These are phyloP conservation scores for Excoecaria cochinchinensis DNA, from an alignment of 345 rosid genomes.

Conservation along the genomic window DNA sequence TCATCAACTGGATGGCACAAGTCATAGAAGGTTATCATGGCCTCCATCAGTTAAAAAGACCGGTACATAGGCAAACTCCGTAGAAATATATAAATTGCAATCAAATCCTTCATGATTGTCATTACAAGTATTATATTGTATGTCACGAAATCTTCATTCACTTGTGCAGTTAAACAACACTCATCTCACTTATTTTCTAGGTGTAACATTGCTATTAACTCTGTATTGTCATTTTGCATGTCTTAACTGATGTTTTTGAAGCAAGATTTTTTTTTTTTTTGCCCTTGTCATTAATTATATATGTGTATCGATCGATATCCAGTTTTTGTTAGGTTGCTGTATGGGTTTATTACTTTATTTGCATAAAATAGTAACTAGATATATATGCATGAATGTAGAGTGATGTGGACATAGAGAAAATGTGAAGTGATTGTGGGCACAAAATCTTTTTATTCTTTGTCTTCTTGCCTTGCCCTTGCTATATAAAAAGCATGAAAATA, in stretches of 20 bases:
- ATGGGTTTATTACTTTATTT: too few species aligned
- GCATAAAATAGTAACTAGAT: too few species aligned
- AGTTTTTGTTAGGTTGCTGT: too few species aligned
- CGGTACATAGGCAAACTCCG: constrained; percentile 17
- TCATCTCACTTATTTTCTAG: background rate
- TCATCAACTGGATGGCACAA: constrained; percentile 41
- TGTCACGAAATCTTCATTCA: background rate
- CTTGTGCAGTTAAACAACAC: background rate
- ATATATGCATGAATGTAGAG: too few species aligned
- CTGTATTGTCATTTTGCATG: too few species aligned
- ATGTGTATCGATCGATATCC: too few species aligned
- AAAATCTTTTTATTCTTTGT: too few species aligned
- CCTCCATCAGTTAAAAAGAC: constrained; percentile 63
- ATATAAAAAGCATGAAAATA: too few species aligned
- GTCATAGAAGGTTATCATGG: constrained; percentile 83
- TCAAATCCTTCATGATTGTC: background rate
- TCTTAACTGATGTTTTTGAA: background rate
- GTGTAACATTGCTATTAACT: background rate
- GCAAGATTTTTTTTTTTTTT: background rate
- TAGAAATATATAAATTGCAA: background rate
- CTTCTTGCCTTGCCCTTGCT: too few species aligned
- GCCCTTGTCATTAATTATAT: too few species aligned
- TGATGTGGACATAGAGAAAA: too few species aligned
- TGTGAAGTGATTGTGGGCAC: too few species aligned
- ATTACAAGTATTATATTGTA: background rate